phyloP scores from a whole-genome alignment of 768 basidiomycete genomes.

The Collybiopsis confluens region DNA sequence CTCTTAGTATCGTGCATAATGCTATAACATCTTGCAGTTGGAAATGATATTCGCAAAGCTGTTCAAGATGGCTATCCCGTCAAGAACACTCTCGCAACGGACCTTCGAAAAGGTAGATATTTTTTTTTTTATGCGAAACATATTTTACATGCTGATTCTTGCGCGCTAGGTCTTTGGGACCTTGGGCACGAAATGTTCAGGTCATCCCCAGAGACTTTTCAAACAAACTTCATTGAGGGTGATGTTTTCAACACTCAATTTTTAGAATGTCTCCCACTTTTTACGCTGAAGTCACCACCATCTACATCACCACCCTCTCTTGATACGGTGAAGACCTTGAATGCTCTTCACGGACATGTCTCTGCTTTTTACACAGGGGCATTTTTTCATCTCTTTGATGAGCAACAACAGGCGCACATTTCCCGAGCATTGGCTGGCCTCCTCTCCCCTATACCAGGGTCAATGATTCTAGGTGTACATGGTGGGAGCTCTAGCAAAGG shows the following conservation, averaged over 20 bases:
- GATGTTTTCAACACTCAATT: conserved; percentile 32
- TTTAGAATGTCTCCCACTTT: conserved; percentile 17
- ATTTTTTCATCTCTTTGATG: conserved; percentile 34
- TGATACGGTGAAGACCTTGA: conserved; percentile 26
- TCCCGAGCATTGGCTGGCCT: conserved; percentile 21
- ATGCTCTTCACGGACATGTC: conserved; percentile 30
- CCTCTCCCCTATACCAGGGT: conserved; percentile 22
- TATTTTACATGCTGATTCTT: neutral
- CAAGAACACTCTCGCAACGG: conserved; percentile 32
- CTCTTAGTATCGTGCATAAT: neutral
- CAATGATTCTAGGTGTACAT: conserved; percentile 27
- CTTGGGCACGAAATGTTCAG: conserved; percentile 40
- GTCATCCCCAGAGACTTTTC: conserved; percentile 29
- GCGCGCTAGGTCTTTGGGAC: conserved; percentile 33
- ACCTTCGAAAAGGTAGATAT: conserved; percentile 27
- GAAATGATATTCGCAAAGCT: conserved; percentile 37
- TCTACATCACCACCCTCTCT: conserved; percentile 17
- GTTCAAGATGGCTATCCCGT: conserved; percentile 39
- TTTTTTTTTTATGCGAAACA: neutral
- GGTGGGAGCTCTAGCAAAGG: conserved; percentile 8
- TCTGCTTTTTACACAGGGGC: conserved; percentile 34
- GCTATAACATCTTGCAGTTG: conserved; percentile 22
- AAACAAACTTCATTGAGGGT: conserved; percentile 35
- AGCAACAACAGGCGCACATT: conserved; percentile 19
- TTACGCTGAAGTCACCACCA: neutral